Evolutionary conservation across 176 grass and related monocot genomes (phyloP).

Genomic region (Hordeum vulgare): DNA sequence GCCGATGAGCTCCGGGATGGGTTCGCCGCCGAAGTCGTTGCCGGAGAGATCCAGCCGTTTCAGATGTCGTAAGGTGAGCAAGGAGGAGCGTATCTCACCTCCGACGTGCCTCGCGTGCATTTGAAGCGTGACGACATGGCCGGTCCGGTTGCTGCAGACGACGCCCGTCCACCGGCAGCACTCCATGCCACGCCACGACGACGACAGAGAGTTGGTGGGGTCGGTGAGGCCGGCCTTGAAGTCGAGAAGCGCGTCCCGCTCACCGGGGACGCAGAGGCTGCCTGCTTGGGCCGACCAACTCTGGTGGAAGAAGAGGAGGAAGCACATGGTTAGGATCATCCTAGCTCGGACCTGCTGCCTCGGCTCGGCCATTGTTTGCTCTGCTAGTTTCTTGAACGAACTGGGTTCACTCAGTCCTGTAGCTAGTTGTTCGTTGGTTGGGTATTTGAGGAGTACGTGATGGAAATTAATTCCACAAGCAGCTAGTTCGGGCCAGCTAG

Average conservation of each 20-base stretch:
- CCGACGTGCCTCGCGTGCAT: too few species aligned
- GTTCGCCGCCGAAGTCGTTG: background rate
- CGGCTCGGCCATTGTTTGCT: too few species aligned
- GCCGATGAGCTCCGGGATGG: background rate
- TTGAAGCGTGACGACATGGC: too few species aligned
- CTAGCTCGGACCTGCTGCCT: too few species aligned
- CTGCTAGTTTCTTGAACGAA: too few species aligned
- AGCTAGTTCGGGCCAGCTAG: too few species aligned
- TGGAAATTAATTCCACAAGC: too few species aligned
- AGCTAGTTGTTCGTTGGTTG: too few species aligned
- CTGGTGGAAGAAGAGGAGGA: background rate
- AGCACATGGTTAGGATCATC: background rate
- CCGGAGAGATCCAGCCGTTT: background rate
- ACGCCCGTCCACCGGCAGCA: background rate
- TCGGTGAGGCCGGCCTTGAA: background rate
- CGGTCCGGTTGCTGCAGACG: too few species aligned
- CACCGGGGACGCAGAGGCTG: background rate
- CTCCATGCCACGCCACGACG: background rate
- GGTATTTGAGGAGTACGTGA: too few species aligned
- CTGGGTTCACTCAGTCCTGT: too few species aligned
- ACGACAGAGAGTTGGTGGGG: background rate
- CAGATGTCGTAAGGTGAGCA: too few species aligned
- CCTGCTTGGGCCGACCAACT: background rate
- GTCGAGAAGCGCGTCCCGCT: background rate
- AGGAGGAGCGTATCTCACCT: conserved; percentile 3